A percentile compares a stretch with the other conserved stretches of the same genome.
phyloP scores from a whole-genome alignment of 768 basidiomycete species.

The Boletus rubescentipes region DNA sequence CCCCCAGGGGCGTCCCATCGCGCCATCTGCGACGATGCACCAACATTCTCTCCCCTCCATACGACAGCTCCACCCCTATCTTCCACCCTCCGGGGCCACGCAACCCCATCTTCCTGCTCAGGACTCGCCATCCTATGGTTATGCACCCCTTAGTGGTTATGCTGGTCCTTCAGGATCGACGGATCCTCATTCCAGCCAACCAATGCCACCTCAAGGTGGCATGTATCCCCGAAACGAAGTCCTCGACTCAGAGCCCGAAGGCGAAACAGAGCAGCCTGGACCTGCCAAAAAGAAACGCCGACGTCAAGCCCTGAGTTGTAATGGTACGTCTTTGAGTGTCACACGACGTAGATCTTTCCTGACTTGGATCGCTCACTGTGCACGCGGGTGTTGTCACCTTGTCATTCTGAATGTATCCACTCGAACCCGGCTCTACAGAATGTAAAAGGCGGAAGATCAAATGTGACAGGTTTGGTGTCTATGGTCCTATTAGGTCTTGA shows the following conservation, averaged over 20 bases:
- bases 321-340: conserved; percentile 50
- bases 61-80: conserved; percentile 64
- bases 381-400: not conserved
- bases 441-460: conserved; percentile 88
- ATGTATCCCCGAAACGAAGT: conserved; percentile 35
- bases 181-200: conserved; percentile 25
- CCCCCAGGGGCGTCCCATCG: conserved; percentile 28
- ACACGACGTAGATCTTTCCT: conserved; percentile 22
- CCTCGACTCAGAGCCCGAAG: conserved; percentile 59
- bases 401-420: not conserved
- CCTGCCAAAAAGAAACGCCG: conserved; percentile 83
- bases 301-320: conserved; percentile 81
- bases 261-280: conserved; percentile 46
- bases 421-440: conserved; percentile 42
- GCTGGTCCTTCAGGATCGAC: conserved; percentile 26
- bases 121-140: conserved; percentile 28
- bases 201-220: conserved; percentile 20
- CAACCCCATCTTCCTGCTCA: conserved; percentile 29
- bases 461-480: conserved; percentile 67
- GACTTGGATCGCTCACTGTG: conserved; percentile 8
- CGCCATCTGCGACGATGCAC: conserved; percentile 21
- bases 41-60: conserved; percentile 58
- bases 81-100: conserved; percentile 47
- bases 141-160: conserved; percentile 23
- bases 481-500: conserved; percentile 5